Evolutionary conservation across 2,329 filamentous ascomycete genomes (phyloP), one percentile per base, ranked within the genome.

Genomic region (Fusarium concolor): DNA sequence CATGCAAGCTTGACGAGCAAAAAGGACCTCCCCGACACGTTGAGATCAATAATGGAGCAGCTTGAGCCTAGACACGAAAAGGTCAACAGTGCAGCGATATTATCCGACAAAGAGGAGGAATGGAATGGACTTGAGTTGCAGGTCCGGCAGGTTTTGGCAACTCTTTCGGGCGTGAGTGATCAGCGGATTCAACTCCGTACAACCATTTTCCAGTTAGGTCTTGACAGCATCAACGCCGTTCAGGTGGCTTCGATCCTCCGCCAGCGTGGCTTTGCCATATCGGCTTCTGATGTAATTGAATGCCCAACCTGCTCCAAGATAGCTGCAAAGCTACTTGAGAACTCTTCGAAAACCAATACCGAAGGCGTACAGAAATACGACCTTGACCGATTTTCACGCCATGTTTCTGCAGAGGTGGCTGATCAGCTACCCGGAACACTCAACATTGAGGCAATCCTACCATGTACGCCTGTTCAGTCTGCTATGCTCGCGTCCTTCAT

Each of bases 151-250:
- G 81, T 88, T 1, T 77, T 94, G 18, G 83, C 87, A 1, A 79
- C 79, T 9, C 82, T 96, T 24, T 89, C 91, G 1, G 80, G 82
- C 3, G 78, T 85, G 6, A 76, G 85, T 0, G 56, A 75, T 3
- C 72, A 82, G 0, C 80, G 79, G 0, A 89, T 97, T 45, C 72
- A 76, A 5, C 84, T 83, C 14, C 75, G 85, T 11, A 93, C 89
- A 0, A 93, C 92, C 0, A 93, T 98, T 47, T 97, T 95, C 72
- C 89, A 91, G 59, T 86, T 97, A n/a, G 95, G 95, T 0, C 81
- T 97, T 5, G 94, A 97, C 78, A 97, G 94, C 75, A 96, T 98
- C 73, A 94, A 91, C 62, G 92, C 93, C 1, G 85, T 90, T 7
- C 94, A 97, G 73, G 83, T 97, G 11, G 92, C 93, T 1, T 85